Conservation (phyloP, 192 early-diverging fungal genomes). For the Coemansia guatemalensis region DNA sequence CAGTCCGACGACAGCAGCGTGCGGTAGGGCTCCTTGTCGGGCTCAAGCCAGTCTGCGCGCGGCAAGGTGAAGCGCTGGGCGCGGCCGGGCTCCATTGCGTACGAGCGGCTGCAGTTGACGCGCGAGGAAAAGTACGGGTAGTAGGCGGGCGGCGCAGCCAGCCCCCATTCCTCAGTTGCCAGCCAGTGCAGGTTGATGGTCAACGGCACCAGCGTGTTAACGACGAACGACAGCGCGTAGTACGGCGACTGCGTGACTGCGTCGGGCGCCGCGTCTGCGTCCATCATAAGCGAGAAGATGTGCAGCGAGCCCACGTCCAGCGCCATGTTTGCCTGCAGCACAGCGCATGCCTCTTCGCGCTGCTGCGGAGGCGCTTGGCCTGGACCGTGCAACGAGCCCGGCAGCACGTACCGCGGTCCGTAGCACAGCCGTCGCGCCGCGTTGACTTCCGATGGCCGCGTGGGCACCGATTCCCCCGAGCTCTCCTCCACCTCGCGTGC, state of each 20-base stretch:
- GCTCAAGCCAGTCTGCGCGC: conserved; percentile 42
- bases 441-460: conserved; percentile 47
- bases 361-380: conserved; percentile 21
- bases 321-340: conserved; percentile 37
- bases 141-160: background rate
- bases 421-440: conserved; percentile 41
- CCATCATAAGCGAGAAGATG: conserved; percentile 38
- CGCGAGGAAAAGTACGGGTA: conserved; percentile 44
- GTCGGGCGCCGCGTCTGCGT: conserved; percentile 7
- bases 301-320: conserved; percentile 35
- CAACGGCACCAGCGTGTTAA: conserved; percentile 42
- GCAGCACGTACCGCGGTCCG: conserved; percentile 44
- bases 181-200: conserved; percentile 43
- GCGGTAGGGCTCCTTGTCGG: conserved; percentile 37
- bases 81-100: conserved; percentile 27
- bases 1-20: conserved; percentile 46
- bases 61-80: conserved; percentile 38
- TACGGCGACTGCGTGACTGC: conserved; percentile 33
- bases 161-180: conserved; percentile 42
- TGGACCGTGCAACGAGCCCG: conserved; percentile 20
- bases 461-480: conserved; percentile 50
- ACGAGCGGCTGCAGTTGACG: conserved; percentile 23
- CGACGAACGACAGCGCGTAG: conserved; percentile 36
- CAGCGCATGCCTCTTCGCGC: conserved; percentile 40
- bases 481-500: conserved; percentile 48